Conservation (phyloP, 164 flowering plant genomes). For the Umbilicus rupestris region DNA sequence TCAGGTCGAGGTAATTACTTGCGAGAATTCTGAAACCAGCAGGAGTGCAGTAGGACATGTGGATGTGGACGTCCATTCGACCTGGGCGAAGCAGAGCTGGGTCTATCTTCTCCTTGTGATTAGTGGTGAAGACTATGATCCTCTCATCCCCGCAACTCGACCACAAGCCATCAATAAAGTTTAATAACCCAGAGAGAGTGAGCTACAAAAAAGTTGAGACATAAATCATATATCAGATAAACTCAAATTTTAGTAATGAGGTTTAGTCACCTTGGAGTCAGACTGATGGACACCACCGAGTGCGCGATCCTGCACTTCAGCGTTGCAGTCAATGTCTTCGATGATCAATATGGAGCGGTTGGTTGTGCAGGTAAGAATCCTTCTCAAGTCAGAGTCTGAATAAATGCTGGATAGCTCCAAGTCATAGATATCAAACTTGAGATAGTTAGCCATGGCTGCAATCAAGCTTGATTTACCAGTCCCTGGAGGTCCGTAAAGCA, state of each 20-base stretch:
- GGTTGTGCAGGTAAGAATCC: conserved; percentile 16
- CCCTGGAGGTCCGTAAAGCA: no score
- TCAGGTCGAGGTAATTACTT: conserved; percentile 29
- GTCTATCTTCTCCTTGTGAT: conserved; percentile 35
- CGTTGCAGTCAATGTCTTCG: conserved; percentile 40
- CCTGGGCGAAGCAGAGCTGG: conserved; percentile 47
- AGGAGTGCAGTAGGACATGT: conserved; percentile 37
- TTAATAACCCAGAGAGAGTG: conserved; percentile 41
- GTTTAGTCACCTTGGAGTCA: conserved; percentile 10
- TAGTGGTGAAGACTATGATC: no score
- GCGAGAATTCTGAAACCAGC: conserved; percentile 31
- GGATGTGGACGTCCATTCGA: conserved; percentile 51
- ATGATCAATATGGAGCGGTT: conserved; percentile 33
- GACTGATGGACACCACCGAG: neutral
- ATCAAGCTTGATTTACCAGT: no score
- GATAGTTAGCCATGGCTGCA: no score
- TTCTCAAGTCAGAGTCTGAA: conserved; percentile 19
- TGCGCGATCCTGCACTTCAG: conserved; percentile 18
- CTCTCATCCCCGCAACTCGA: conserved; percentile 54
- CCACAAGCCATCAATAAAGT: no score
- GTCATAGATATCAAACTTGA: no score
- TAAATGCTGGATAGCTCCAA: conserved; percentile 22
- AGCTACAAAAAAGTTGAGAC: conserved; percentile 17
- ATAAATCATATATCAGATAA: neutral
- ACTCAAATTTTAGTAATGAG: no score